These are phyloP conservation scores for Alternaria longipes DNA, from an alignment of 2,329 filamentous ascomycete species.

Conservation along the genomic window DNA sequence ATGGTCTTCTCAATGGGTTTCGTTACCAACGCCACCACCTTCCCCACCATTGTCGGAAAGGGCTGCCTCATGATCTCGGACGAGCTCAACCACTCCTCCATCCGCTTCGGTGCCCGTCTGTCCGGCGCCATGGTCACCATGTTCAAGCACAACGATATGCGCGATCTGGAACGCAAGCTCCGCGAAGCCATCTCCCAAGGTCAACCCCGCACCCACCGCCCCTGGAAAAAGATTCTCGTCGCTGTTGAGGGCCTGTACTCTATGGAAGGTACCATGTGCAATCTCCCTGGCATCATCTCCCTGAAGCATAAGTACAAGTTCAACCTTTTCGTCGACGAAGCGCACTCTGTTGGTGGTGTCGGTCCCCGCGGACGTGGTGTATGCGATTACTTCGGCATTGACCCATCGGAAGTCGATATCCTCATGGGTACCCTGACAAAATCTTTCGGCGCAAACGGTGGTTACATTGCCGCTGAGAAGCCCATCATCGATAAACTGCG, in stretches of 20 bases:
- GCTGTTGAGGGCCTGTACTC: slow-evolving; percentile 97
- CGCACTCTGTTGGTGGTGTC: slow-evolving; percentile 92
- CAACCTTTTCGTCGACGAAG: slow-evolving; percentile 93
- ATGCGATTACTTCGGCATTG: slow-evolving; percentile 95
- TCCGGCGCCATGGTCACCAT: slow-evolving; percentile 94
- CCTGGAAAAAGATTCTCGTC: slow-evolving; percentile 99
- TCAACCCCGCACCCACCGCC: slow-evolving; percentile 95
- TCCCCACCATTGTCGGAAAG: slow-evolving; percentile 91
- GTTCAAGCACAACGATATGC: slow-evolving; percentile 98
- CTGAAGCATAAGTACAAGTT: slow-evolving; percentile 98
- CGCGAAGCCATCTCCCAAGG: slow-evolving; percentile 95
- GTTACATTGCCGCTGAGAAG: slow-evolving; percentile 91
- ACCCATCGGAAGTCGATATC: slow-evolving; percentile 88
- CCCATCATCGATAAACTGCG: slow-evolving; percentile 91
- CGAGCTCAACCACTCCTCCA: slow-evolving; percentile 97
- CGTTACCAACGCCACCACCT: slow-evolving; percentile 91
- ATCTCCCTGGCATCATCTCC: slow-evolving; percentile 86
- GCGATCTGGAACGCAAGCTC: slow-evolving; percentile 82
- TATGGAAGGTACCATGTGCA: slow-evolving; percentile 99
- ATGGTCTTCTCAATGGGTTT: slow-evolving; percentile 99
- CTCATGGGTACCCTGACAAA: slow-evolving; percentile 99
- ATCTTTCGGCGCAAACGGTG: slow-evolving; percentile 97
- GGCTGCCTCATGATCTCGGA: slow-evolving; percentile 95
- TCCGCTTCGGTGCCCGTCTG: slow-evolving; percentile 91
- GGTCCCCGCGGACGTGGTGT: slow-evolving; percentile 90